phyloP scores from a whole-genome alignment of 345 rosid species.

The Dovyalis caffra region DNA sequence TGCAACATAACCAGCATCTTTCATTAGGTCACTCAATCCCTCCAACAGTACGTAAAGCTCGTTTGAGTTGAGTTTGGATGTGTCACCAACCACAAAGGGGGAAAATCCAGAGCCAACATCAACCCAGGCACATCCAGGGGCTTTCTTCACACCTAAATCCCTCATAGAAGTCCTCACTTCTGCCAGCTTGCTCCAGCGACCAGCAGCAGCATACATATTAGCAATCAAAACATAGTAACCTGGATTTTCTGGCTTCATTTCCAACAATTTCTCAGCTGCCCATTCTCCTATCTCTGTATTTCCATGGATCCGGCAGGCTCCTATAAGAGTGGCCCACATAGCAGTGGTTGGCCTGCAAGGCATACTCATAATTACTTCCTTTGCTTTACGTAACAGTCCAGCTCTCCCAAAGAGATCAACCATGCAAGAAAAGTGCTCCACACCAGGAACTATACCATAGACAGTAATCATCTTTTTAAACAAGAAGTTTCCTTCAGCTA shows the following conservation, averaged over 20 bases:
- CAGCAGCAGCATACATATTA: conserved; percentile 70
- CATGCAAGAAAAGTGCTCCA: conserved; percentile 75
- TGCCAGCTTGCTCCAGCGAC: conserved; percentile 64
- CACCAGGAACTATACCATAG: conserved; percentile 45
- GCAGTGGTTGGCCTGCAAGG: conserved; percentile 53
- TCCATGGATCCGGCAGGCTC: conserved; percentile 61
- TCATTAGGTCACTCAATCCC: conserved; percentile 61
- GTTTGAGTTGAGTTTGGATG: conserved; percentile 39
- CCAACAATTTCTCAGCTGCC: conserved; percentile 71
- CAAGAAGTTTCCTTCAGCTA: conserved; percentile 51
- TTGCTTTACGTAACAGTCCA: conserved; percentile 56
- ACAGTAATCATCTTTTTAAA: conserved; percentile 45
- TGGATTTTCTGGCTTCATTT: conserved; percentile 55
- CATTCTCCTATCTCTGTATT: conserved; percentile 64
- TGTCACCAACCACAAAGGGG: conserved; percentile 59
- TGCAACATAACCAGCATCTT: conserved; percentile 29
- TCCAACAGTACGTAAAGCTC: conserved; percentile 54
- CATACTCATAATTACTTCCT: conserved; percentile 50
- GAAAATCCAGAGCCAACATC: conserved; percentile 51
- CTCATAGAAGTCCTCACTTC: conserved; percentile 67
- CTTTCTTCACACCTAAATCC: conserved; percentile 64
- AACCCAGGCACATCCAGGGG: conserved; percentile 74
- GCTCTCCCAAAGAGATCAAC: conserved; percentile 79
- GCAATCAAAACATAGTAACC: conserved; percentile 75
- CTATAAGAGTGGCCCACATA: conserved; percentile 70